Conservation (phyloP, 2,329 filamentous ascomycete genomes). For the Lachnellula cervina region DNA sequence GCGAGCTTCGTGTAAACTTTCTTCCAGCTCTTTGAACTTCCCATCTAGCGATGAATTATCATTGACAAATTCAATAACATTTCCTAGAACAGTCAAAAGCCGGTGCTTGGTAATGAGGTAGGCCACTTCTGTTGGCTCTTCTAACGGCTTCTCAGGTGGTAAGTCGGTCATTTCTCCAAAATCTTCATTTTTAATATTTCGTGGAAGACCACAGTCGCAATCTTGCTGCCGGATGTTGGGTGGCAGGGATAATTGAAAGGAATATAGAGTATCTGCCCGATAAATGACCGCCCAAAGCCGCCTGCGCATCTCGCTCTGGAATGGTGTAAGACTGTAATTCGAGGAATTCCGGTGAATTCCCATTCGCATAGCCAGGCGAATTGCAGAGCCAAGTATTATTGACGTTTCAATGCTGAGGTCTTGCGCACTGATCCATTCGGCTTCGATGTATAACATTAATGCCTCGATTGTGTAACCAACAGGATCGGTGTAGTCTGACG, state of each 20-base stretch:
- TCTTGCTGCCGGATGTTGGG: slow-evolving; percentile 39
- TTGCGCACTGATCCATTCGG: slow-evolving; percentile 11
- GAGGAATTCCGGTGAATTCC: slow-evolving; percentile 50
- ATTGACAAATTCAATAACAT: slow-evolving; percentile 6
- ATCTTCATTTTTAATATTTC: slow-evolving; percentile 37
- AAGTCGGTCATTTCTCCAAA: slow-evolving; percentile 31
- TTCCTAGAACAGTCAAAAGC: slow-evolving; percentile 3
- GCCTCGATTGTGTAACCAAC: slow-evolving; percentile 10
- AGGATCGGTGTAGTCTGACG: slow-evolving; percentile 11
- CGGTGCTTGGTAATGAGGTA: slow-evolving; percentile 5
- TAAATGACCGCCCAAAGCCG: slow-evolving; percentile 49
- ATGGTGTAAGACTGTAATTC: slow-evolving; percentile 42
- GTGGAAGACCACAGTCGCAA: slow-evolving; percentile 34
- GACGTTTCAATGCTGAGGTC: slow-evolving; percentile 8
- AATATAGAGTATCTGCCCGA: slow-evolving; percentile 57
- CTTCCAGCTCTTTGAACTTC: too few relatives aligned
- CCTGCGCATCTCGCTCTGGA: slow-evolving; percentile 56
- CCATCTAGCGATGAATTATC: not conserved
- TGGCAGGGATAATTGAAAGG: slow-evolving; percentile 62
- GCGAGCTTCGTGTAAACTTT: too few relatives aligned
- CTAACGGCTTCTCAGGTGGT: slow-evolving; percentile 26
- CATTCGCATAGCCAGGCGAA: slow-evolving; percentile 47
- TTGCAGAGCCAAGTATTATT: slow-evolving; percentile 16
- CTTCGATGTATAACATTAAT: slow-evolving; percentile 8
- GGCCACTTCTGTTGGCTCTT: slow-evolving; percentile 23